Evolutionary conservation across 805 yeast species (phyloP).

Genomic region (Ogataea saltuana): DNA sequence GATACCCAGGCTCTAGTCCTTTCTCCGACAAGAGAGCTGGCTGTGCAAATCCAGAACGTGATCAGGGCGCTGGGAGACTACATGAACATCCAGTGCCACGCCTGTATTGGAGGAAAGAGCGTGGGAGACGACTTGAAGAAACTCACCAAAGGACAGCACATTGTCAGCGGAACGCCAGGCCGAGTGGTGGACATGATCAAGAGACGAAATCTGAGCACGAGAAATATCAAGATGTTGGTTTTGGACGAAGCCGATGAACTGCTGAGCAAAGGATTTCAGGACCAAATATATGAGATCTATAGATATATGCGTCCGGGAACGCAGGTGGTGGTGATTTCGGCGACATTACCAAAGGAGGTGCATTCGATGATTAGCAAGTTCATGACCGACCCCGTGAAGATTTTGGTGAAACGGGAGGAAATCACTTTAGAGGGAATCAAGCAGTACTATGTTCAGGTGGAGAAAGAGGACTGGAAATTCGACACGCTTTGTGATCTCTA

Average conservation of each 20-base stretch:
- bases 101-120: slow-evolving; percentile 96
- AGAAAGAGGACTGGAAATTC: slow-evolving; percentile 91
- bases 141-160: slow-evolving; percentile 82
- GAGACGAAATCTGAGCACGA: slow-evolving; percentile 79
- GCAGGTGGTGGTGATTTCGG: slow-evolving; percentile 93
- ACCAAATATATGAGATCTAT: slow-evolving; percentile 93
- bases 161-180: slow-evolving; percentile 98
- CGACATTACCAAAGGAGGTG: slow-evolving; percentile 93
- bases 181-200: slow-evolving; percentile 95
- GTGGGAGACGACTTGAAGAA: slow-evolving; percentile 85
- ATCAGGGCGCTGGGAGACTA: slow-evolving; percentile 86
- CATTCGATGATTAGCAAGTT: slow-evolving; percentile 88
- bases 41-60: slow-evolving; percentile 93
- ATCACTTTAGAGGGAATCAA: slow-evolving; percentile 93
- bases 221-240: slow-evolving; percentile 88
- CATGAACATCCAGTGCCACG: slow-evolving; percentile 89
- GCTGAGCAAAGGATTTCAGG: slow-evolving; percentile 90
- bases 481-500: slow-evolving; percentile 93
- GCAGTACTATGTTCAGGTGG: slow-evolving; percentile 89
- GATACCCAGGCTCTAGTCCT: slow-evolving; percentile 90
- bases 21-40: slow-evolving; percentile 98
- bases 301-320: slow-evolving; percentile 81
- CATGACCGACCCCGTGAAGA: slow-evolving; percentile 93
- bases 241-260: slow-evolving; percentile 99
- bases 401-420: slow-evolving; percentile 93